phyloP scores from a whole-genome alignment of 2,329 filamentous ascomycete genomes.

The Sclerotinia spermophila region DNA sequence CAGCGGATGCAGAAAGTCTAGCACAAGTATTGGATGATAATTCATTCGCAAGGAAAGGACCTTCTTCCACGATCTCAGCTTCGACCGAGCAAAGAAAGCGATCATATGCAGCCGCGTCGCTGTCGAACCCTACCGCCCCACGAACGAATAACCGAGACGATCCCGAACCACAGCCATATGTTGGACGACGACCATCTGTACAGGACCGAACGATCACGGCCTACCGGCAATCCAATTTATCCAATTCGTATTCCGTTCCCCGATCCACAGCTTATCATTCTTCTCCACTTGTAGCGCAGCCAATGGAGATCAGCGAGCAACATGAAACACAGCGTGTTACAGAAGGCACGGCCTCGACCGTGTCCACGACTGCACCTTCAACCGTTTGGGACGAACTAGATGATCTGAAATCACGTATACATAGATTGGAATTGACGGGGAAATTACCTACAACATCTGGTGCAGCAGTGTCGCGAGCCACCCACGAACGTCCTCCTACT shows the following conservation, averaged over 20 bases:
- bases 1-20: conserved; percentile 31
- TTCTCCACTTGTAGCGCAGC: conserved; percentile 54
- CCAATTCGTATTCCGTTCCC: conserved; percentile 32
- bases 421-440: conserved; percentile 82
- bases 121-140: conserved; percentile 34
- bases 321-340: conserved; percentile 44
- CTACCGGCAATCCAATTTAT: conserved; percentile 37
- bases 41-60: conserved; percentile 27
- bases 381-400: conserved; percentile 98
- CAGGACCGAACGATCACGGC: conserved; percentile 28
- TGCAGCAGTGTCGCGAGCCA: conserved; percentile 61
- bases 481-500: conserved; percentile 78
- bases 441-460: conserved; percentile 81
- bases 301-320: conserved; percentile 42
- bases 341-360: conserved; percentile 79
- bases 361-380: conserved; percentile 83
- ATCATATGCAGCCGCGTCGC: conserved; percentile 26
- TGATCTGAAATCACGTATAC: conserved; percentile 89
- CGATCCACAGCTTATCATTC: conserved; percentile 44
- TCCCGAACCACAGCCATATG: conserved; percentile 31
- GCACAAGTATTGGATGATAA: conserved; percentile 32
- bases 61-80: conserved; percentile 12
- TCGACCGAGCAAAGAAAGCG: conserved; percentile 31
- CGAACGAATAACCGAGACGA: conserved; percentile 30
- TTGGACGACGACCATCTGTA: conserved; percentile 29